These are phyloP conservation scores for Trametes cingulata DNA, from an alignment of 768 basidiomycete genomes.

Conservation along the genomic window DNA sequence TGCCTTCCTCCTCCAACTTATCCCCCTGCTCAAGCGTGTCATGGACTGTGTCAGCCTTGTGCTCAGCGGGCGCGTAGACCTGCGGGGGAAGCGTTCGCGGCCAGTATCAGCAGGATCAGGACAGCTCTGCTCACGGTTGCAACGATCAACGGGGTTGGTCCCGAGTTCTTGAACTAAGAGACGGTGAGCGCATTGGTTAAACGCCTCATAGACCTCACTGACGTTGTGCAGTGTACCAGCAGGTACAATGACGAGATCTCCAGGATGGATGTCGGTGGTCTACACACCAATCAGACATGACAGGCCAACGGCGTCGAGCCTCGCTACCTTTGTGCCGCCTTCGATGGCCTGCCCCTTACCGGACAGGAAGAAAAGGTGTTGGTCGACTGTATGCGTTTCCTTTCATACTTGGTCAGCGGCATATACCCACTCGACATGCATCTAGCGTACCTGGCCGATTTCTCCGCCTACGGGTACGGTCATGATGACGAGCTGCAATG, in stretches of 20 bases:
- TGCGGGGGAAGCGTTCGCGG: not conserved
- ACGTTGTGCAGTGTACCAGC: slow-evolving; percentile 32
- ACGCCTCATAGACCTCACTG: not conserved
- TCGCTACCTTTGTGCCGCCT: slow-evolving; percentile 9
- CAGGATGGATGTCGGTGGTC: slow-evolving; percentile 21
- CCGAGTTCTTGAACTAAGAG: slow-evolving; percentile 29
- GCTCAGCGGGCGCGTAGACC: slow-evolving; percentile 33
- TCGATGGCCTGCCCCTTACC: slow-evolving; percentile 30
- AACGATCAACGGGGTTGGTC: slow-evolving; percentile 28
- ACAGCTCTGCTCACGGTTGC: slow-evolving; percentile 23
- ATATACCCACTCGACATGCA: not conserved
- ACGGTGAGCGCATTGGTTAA: not conserved
- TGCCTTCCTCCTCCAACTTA: slow-evolving; percentile 31
- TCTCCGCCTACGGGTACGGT: slow-evolving; percentile 32
- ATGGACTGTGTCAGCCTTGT: slow-evolving; percentile 32
- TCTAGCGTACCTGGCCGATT: slow-evolving; percentile 27
- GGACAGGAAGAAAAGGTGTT: slow-evolving; percentile 31
- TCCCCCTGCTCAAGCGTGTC: slow-evolving; percentile 29
- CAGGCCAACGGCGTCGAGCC: not conserved
- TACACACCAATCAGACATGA: slow-evolving; percentile 5
- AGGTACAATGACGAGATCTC: slow-evolving; percentile 31
- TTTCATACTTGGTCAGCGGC: slow-evolving; percentile 1
- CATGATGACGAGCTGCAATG: slow-evolving; percentile 30
- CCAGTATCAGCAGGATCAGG: no score
- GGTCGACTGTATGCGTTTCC: slow-evolving; percentile 32